Percentiles rank a stretch among this genome's conserved stretches.
Evolutionary conservation across 1,139 yeast genomes (phyloP).

Genomic region (Hyphopichia wangnamkhiaoensis): DNA sequence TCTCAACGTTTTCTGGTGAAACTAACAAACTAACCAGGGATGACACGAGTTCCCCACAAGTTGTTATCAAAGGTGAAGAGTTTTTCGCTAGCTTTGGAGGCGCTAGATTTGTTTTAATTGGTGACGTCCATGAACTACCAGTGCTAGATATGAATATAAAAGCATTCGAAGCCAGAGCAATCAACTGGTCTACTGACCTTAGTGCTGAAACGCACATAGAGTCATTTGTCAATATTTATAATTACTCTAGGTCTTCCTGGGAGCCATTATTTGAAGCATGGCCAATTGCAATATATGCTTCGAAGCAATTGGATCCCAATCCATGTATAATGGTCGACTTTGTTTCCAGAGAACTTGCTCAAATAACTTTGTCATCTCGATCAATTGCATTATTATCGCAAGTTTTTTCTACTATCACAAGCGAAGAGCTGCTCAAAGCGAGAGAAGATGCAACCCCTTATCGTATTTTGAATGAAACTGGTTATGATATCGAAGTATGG

Average conservation of each 20-base stretch:
- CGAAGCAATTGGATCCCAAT: conserved; percentile 47
- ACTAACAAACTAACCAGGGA: conserved; percentile 8
- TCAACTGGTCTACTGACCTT: conserved; percentile 89
- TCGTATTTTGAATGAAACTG: conserved; percentile 79
- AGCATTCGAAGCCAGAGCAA: conserved; percentile 70
- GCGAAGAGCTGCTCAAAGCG: conserved; percentile 56
- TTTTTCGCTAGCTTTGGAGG: conserved; percentile 77
- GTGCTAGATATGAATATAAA: conserved; percentile 77
- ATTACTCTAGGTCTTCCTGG: conserved; percentile 93
- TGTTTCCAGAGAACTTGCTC: conserved; percentile 73
- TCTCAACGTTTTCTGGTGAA: conserved; percentile 40
- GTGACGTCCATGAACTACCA: conserved; percentile 93
- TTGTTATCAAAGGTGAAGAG: conserved; percentile 69
- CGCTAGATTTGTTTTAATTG: conserved; percentile 80
- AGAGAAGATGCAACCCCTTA: conserved; percentile 87
- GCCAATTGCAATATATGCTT: conserved; percentile 75
- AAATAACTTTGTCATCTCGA: conserved; percentile 78
- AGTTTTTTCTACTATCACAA: conserved; percentile 56
- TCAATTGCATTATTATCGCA: conserved; percentile 78
- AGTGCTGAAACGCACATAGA: conserved; percentile 72
- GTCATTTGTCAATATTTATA: conserved; percentile 76
- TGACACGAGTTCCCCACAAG: conserved; percentile 22
- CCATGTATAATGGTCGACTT: conserved; percentile 58
- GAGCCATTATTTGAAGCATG: conserved; percentile 92
- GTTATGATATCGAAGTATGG: conserved; percentile 79